Evolutionary conservation across 768 basidiomycete genomes (phyloP).

Genomic region (Mycena floridula): DNA sequence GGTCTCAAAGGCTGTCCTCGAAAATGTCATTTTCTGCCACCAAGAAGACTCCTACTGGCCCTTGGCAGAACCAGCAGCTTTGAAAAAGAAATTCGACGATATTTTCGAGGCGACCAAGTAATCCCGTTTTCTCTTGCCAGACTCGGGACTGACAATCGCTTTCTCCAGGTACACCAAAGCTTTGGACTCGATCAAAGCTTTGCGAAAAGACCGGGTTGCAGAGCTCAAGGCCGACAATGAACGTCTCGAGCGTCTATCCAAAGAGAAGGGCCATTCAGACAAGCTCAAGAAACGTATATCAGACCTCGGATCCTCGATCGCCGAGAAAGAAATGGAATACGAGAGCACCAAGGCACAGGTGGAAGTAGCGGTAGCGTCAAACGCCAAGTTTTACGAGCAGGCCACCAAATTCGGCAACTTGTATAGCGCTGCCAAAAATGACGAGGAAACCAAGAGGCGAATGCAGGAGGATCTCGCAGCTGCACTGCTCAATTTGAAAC

Average conservation of each 20-base stretch:
- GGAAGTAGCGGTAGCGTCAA: conserved; percentile 60
- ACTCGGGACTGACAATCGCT: neutral
- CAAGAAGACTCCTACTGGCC: conserved; percentile 99
- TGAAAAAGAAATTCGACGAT: conserved; percentile 99
- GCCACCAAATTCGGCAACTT: conserved; percentile 83
- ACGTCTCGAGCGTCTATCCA: conserved; percentile 65
- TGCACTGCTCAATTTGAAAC: conserved; percentile 25
- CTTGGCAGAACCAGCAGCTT: conserved; percentile 76
- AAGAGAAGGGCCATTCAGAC: conserved; percentile 83
- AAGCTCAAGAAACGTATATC: conserved; percentile 66
- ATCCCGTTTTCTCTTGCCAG: conserved; percentile 11
- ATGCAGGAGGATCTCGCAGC: conserved; percentile 56
- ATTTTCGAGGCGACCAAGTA: conserved; percentile 98
- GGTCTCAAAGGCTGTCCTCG: conserved; percentile 96
- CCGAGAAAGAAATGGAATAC: conserved; percentile 65
- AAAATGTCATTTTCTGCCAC: conserved; percentile 99
- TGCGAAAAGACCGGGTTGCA: conserved; percentile 85
- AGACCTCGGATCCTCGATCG: conserved; percentile 55
- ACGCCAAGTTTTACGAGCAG: conserved; percentile 74
- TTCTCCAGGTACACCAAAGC: conserved; percentile 87
- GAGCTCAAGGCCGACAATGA: conserved; percentile 94
- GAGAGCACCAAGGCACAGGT: conserved; percentile 63
- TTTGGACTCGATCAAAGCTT: conserved; percentile 80
- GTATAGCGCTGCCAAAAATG: conserved; percentile 61
- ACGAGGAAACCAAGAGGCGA: conserved; percentile 57